Conservation (phyloP, 768 basidiomycete species). For the Dioszegia aurantiaca region DNA sequence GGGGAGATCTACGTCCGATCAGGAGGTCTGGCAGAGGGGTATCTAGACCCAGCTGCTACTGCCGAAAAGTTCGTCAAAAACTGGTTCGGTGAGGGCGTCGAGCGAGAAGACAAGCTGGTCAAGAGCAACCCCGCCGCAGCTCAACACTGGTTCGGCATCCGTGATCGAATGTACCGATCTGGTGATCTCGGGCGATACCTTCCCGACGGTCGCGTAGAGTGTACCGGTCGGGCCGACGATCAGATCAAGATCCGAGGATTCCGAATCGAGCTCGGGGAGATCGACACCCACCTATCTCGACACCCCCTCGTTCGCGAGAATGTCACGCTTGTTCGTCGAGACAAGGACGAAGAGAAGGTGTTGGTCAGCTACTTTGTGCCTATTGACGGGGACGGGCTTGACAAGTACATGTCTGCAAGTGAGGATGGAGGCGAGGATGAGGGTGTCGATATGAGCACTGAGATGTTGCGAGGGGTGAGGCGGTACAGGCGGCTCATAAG, state of each 20-base stretch:
- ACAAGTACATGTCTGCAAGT: constrained; percentile 59
- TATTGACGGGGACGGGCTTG: constrained; percentile 63
- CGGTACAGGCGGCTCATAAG: constrained; percentile 84
- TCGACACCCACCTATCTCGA: constrained; percentile 90
- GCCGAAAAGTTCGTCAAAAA: constrained; percentile 89
- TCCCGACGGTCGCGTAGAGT: constrained; percentile 89
- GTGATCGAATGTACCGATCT: constrained; percentile 96
- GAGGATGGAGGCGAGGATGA: constrained; percentile 55
- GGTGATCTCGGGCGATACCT: constrained; percentile 94
- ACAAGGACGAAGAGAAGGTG: constrained; percentile 99
- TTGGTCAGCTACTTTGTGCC: constrained; percentile 97
- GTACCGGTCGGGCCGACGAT: constrained; percentile 94
- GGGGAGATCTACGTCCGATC: constrained; percentile 98
- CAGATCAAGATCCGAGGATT: constrained; percentile 99
- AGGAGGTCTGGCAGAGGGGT: constrained; percentile 92
- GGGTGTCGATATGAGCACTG: constrained; percentile 60
- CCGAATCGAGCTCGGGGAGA: constrained; percentile 96
- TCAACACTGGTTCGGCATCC: constrained; percentile 85
- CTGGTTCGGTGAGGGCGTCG: constrained; percentile 69
- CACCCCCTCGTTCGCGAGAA: constrained; percentile 95
- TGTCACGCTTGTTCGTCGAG: constrained; percentile 89
- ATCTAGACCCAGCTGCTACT: constrained; percentile 77
- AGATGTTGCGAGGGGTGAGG: constrained; percentile 70
- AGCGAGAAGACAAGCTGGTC: constrained; percentile 71
- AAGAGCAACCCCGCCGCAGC: constrained; percentile 58